Conservation (phyloP, 208 protist species). For the Trypanosoma lewisi region DNA sequence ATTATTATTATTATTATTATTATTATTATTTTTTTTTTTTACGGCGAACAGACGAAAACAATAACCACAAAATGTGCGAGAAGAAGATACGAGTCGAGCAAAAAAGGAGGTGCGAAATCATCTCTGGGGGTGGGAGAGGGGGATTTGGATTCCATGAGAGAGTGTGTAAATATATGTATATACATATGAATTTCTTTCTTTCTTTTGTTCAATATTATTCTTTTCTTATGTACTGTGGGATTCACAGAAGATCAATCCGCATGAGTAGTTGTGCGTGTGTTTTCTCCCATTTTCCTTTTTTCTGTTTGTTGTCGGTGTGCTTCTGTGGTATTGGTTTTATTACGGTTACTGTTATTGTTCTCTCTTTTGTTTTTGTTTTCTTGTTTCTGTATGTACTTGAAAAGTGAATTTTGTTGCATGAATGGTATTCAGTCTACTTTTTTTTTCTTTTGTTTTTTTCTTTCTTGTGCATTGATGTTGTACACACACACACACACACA, state of each 20-base stretch:
- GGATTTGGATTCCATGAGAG: too few species aligned
- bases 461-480: neutral
- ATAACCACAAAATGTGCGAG: too few species aligned
- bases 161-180: too few species aligned
- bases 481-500: constrained; percentile 2
- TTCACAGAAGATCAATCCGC: too few species aligned
- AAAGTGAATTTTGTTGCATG: neutral
- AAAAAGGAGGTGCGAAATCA: too few species aligned
- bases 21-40: constrained; percentile 1
- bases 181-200: neutral
- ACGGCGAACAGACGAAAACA: neutral
- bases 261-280: neutral
- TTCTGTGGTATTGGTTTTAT: too few species aligned
- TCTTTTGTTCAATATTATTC: neutral
- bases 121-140: too few species aligned
- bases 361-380: neutral
- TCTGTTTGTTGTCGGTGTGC: too few species aligned
- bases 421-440: constrained; percentile 4
- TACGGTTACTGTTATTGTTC: too few species aligned
- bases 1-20: constrained; percentile 2
- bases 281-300: constrained; percentile 1
- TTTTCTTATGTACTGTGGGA: neutral
- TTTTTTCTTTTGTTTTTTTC: constrained; percentile 16
- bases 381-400: neutral
- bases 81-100: too few species aligned